phyloP scores from a whole-genome alignment of 768 basidiomycete genomes.

The Coprinopsis marcescibilis region DNA sequence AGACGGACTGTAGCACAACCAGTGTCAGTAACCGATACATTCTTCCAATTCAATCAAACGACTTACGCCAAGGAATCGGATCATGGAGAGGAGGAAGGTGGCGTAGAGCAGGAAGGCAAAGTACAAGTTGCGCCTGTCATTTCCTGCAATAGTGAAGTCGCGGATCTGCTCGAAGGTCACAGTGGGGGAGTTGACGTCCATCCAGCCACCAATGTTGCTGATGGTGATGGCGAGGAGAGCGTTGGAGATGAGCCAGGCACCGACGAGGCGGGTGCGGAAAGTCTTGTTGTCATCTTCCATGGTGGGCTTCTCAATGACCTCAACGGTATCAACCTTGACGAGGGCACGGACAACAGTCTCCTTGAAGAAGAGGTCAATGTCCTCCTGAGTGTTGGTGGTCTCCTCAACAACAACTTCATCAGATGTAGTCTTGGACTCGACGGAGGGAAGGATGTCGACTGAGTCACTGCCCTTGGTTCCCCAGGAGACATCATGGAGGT shows the following conservation, averaged over 20 bases:
- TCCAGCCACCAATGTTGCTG: slow-evolving; percentile 65
- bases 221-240: slow-evolving; percentile 67
- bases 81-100: slow-evolving; percentile 64
- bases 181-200: slow-evolving; percentile 18
- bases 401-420: slow-evolving; percentile 83
- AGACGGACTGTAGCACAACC: slow-evolving; percentile 58
- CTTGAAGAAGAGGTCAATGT: slow-evolving; percentile 87
- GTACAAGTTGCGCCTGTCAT: slow-evolving; percentile 47
- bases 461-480: slow-evolving; percentile 95
- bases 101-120: slow-evolving; percentile 77
- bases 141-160: slow-evolving; percentile 36
- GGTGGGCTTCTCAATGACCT: slow-evolving; percentile 69
- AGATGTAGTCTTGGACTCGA: slow-evolving; percentile 70
- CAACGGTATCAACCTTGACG: slow-evolving; percentile 61
- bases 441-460: slow-evolving; percentile 84
- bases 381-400: slow-evolving; percentile 73
- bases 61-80: slow-evolving; percentile 75
- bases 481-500: slow-evolving; percentile 92
- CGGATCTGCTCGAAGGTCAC: slow-evolving; percentile 22
- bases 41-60: neutral
- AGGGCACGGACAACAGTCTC: slow-evolving; percentile 86
- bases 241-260: slow-evolving; percentile 75
- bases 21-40: slow-evolving; percentile 2
- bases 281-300: slow-evolving; percentile 89
- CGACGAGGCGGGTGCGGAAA: slow-evolving; percentile 87